These are phyloP conservation scores for Saccharomycopsis olivae DNA, from an alignment of 805 yeast genomes.

Conservation along the genomic window DNA sequence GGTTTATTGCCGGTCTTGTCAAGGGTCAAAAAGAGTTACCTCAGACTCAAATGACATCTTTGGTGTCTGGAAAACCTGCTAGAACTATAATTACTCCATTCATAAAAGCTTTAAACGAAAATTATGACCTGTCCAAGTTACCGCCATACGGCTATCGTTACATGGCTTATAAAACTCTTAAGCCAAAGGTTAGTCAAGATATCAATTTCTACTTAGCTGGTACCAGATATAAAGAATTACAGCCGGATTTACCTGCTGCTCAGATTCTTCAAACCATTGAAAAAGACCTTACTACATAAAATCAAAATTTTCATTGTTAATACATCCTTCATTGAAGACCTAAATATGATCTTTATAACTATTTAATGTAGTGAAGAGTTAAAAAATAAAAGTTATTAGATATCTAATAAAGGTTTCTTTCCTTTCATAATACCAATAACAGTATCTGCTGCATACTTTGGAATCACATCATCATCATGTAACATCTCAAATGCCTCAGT, in stretches of 20 bases:
- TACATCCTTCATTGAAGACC: no score
- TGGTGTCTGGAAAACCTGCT: constrained; percentile 32
- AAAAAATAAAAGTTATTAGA: no score
- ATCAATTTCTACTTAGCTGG: neutral
- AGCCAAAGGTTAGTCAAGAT: neutral
- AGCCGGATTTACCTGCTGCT: no score
- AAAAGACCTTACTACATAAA: no score
- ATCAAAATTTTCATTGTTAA: no score
- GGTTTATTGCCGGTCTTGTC: no score
- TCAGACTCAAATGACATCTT: constrained; percentile 26
- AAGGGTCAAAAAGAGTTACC: constrained; percentile 19
- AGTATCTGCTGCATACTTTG: constrained; percentile 35
- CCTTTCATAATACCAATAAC: constrained; percentile 46
- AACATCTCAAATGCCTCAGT: constrained; percentile 41
- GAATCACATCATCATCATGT: constrained; percentile 46
- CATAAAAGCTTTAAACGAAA: constrained; percentile 20
- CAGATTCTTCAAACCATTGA: no score
- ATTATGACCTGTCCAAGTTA: constrained; percentile 21
- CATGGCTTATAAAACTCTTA: neutral
- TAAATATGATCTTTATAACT: no score
- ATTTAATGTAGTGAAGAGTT: no score
- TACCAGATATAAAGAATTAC: neutral
- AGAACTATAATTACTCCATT: constrained; percentile 30
- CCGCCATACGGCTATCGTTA: constrained; percentile 3
- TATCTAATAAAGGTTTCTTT: constrained; percentile 15